These are phyloP conservation scores for Kwoniella pini DNA, from an alignment of 768 basidiomycete genomes.

Conservation along the genomic window DNA sequence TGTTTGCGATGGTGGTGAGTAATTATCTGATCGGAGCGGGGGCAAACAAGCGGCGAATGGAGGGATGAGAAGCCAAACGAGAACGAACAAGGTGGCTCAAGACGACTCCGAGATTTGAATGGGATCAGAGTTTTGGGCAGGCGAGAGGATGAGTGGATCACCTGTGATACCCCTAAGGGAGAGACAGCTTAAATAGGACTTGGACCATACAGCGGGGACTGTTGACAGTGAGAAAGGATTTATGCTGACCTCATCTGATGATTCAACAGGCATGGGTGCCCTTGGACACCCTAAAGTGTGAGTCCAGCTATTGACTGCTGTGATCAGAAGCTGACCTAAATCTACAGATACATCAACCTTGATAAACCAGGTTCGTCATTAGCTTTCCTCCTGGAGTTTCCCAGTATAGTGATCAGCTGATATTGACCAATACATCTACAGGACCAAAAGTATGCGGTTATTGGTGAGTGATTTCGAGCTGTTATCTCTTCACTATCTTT, in stretches of 20 bases:
- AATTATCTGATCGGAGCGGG: not conserved
- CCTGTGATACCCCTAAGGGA: too few species aligned
- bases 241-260: not conserved
- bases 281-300: conserved; percentile 90
- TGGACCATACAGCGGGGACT: not conserved
- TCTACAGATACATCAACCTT: conserved; percentile 75
- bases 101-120: too few species aligned
- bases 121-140: too few species aligned
- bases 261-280: conserved; percentile 75
- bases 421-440: not conserved
- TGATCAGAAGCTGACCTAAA: not conserved
- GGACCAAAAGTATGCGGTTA: conserved; percentile 82
- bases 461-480: conserved; percentile 53
- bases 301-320: not conserved
- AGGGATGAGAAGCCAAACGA: not conserved
- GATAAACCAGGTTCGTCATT: conserved; percentile 73
- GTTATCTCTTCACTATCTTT: not conserved
- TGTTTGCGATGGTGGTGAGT: conserved; percentile 91
- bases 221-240: not conserved
- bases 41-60: too few species aligned
- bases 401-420: too few species aligned
- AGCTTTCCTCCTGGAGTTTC: too few species aligned
- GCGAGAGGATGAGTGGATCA: too few species aligned
- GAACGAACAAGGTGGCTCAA: too few species aligned
- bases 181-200: conserved; percentile 3